phyloP scores from a whole-genome alignment of 345 rosid genomes.

The rapeseed (Brassica napus) region DNA sequence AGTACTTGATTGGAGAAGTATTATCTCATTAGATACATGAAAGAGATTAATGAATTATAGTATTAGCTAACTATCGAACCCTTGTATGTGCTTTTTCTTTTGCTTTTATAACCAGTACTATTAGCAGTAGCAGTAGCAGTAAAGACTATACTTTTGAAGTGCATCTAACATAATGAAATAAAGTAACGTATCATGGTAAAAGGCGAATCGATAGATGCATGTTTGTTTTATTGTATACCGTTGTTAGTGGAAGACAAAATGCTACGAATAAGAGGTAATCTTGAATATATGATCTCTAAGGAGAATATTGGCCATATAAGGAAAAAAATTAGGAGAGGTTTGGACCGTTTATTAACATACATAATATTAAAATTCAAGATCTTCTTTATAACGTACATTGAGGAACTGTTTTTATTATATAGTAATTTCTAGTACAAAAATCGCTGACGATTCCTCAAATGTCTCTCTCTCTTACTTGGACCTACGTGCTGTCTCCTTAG shows the following conservation, averaged over 20 bases:
- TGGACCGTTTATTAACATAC: slow-evolving; percentile 36
- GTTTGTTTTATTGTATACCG: neutral
- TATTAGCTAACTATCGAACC: neutral
- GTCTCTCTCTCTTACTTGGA: slow-evolving; percentile 44
- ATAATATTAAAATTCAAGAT: slow-evolving; percentile 26
- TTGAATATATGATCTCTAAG: neutral
- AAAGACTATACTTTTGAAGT: neutral
- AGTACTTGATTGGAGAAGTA: neutral
- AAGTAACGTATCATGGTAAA: neutral
- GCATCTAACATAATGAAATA: neutral
- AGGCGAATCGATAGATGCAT: slow-evolving; percentile 7
- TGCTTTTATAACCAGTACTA: neutral
- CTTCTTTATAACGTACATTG: slow-evolving; percentile 32
- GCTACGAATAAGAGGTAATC: slow-evolving; percentile 10
- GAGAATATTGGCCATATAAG: slow-evolving; percentile 12
- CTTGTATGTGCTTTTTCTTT: neutral
- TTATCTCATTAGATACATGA: neutral
- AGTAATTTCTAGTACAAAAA: slow-evolving; percentile 32
- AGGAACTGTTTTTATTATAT: slow-evolving; percentile 27
- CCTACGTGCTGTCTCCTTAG: slow-evolving; percentile 57
- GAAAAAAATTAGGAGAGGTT: slow-evolving; percentile 1
- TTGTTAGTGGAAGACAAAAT: slow-evolving; percentile 9
- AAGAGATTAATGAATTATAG: neutral
- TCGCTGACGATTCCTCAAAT: slow-evolving; percentile 36
- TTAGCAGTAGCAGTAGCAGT: neutral